Base-by-base conservation (phyloP, 148 eudicot genomes). In the Cornus kousa region DNA sequence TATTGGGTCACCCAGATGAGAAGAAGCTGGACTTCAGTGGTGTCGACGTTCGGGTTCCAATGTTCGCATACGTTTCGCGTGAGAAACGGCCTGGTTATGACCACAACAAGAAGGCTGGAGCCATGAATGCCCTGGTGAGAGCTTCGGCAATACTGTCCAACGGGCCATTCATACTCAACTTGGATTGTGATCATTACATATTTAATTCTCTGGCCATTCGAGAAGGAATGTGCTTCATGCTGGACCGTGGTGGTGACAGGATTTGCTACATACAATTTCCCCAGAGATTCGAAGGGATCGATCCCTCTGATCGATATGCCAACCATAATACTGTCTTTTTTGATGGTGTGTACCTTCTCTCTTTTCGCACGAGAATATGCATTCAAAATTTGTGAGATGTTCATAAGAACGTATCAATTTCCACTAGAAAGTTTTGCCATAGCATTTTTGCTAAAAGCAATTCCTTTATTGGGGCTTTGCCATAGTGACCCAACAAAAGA, bases 241-340 rank as follows among this genome's bases (percentile, higher is more conserved):
- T 94, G 98, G 98, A 94, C 79, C 93, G 98, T 22, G 98, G 98
- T 8, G 98, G 98, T 68, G 98, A 94, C 43, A 90, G 94, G 68
- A 85, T 94, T 39, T 94, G 98, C 85, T 94, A 88, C 73, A 85
- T 92, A 31, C 98, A 94, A 77, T 94, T 94, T 75, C 98, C 98
- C 3, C 98, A 94, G 70, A 82, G 98, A 70, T 94, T 94, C 31
- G 98, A 94, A 86, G 98, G 98, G 16, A 91, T 94, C 24, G 98
- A 94, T 87, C 97, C 97, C 65, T 94, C 97, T 12, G 98, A 94
- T 75, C 80, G 98, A 39, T 94, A 94, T 85, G 98, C 98, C 32
- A 94, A 94, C 76, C 98, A 94, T 67, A 94, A 94, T 83, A 94
- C 98, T 8, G 95, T 94, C 75, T 94, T 94, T 82, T 94, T 94